Evolutionary conservation across 2,329 filamentous ascomycete species (phyloP), one percentile per base, ranked within the genome.

Genomic region (Penicillium sp.): DNA sequence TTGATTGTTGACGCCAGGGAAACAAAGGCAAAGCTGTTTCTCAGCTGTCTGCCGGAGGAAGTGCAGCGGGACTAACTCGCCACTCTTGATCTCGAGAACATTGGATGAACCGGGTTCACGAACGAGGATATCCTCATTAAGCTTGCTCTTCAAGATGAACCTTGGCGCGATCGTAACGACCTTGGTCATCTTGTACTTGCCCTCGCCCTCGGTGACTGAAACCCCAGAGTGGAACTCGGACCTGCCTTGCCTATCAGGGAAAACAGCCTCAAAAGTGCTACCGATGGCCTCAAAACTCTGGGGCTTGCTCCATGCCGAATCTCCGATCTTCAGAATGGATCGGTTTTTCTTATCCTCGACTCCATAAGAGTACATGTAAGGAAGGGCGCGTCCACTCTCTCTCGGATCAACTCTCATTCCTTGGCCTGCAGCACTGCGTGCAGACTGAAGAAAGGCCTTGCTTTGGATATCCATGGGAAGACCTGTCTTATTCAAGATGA

Each of bases 201-300:
- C 94, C 67, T 96, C 89, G 10, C 94, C 94, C 54, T 95, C 89
- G 54, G 90, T 86, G 26, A 99, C 88, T 1, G 88, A 93, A 45
- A 99, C 86, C 43, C 94, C 94, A 6, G 95, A 83, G 66, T 97
- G 92, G 67, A 97, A 92, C 72, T 99, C 94, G 2, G 87, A 87
- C 58, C 83, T 80, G 39, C 84, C 87, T 37, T 82, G 83, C 2
- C 83, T 76, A 0, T 92, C 91, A 46, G 89, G 88, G 29, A 99
- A 81, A 29, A 94, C 84, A 31, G 96, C 90, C 64, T 97, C 92
- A 14, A 91, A 88, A 0, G 89, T 92, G 67, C 93, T 97, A 28
- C 94, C 94, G 60, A 99, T 94, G 18, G 94, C 94, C 69, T 99
- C 95, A 66, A 99, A 96, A 81, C 91, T 97, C 71, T 97, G 93